phyloP scores from a whole-genome alignment of 2,329 filamentous ascomycete species.

The Orbilia javanica region DNA sequence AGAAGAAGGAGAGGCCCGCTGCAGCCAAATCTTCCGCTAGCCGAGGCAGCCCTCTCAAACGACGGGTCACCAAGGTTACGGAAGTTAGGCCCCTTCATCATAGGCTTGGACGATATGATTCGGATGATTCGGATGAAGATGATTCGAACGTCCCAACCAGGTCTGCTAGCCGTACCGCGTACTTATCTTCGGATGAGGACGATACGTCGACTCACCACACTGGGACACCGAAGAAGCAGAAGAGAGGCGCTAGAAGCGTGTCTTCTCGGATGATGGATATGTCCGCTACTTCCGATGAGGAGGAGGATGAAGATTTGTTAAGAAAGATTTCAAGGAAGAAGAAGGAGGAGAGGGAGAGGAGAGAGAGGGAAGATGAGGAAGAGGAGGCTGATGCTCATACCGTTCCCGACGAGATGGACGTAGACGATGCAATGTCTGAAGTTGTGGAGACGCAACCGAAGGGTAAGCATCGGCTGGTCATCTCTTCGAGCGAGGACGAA shows the following conservation, averaged over 20 bases:
- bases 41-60: slow-evolving; percentile 61
- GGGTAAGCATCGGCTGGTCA: slow-evolving; percentile 38
- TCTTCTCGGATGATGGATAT: slow-evolving; percentile 77
- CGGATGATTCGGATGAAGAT: slow-evolving; percentile 77
- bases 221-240: slow-evolving; percentile 72
- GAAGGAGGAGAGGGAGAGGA: slow-evolving; percentile 45
- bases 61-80: slow-evolving; percentile 72
- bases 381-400: not conserved
- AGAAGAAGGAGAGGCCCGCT: slow-evolving; percentile 73
- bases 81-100: slow-evolving; percentile 84
- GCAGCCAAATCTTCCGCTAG: slow-evolving; percentile 74
- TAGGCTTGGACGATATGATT: slow-evolving; percentile 78
- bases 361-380: slow-evolving; percentile 30
- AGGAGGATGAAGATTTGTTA: slow-evolving; percentile 58
- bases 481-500: slow-evolving; percentile 64
- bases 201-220: slow-evolving; percentile 19
- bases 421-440: slow-evolving; percentile 71
- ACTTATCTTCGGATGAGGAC: slow-evolving; percentile 54
- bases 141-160: slow-evolving; percentile 59
- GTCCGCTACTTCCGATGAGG: slow-evolving; percentile 61
- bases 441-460: slow-evolving; percentile 64
- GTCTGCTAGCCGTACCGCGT: slow-evolving; percentile 37
- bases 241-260: slow-evolving; percentile 89
- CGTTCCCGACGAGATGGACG: slow-evolving; percentile 68
- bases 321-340: slow-evolving; percentile 37